A percentile compares a stretch with the other conserved stretches of the same genome.
Evolutionary conservation across 352 stramenopile species (phyloP).

Genomic region (Phytophthora tubulina): DNA sequence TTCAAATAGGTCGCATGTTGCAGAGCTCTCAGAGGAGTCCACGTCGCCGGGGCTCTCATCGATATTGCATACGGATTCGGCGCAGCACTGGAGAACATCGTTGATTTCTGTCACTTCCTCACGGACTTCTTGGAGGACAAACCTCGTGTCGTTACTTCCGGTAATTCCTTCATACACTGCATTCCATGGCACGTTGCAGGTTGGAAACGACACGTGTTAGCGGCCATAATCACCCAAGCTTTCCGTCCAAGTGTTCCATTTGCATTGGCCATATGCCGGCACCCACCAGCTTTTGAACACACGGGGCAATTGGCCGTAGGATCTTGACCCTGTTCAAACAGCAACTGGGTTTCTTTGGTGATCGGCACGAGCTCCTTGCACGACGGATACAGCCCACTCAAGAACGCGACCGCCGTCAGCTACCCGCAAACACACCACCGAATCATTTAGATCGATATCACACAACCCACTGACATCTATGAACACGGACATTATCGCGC

Average conservation of each 20-base stretch:
- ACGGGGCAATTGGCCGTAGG: conserved; percentile 72
- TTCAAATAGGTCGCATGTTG: conserved; percentile 66
- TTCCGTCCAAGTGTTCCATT: neutral
- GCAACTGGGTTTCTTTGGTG: conserved; percentile 60
- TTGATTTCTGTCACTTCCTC: conserved; percentile 69
- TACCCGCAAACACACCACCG: conserved; percentile 26
- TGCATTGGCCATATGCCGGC: neutral
- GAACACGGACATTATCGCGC: conserved; percentile 67
- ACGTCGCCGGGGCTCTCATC: conserved; percentile 5
- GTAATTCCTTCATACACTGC: conserved; percentile 78
- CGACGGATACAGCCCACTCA: conserved; percentile 58
- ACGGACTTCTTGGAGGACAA: conserved; percentile 65
- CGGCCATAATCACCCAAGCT: neutral
- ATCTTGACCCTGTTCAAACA: conserved; percentile 84
- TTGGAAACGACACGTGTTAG: neutral
- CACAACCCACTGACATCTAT: neutral
- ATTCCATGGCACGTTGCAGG: conserved; percentile 3
- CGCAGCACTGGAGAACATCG: conserved; percentile 72
- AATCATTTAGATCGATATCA: neutral
- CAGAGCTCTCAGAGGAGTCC: conserved; percentile 1
- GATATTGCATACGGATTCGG: conserved; percentile 51
- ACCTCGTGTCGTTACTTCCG: conserved; percentile 65
- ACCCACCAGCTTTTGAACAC: conserved; percentile 65
- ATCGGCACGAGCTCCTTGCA: conserved; percentile 69
- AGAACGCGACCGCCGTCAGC: conserved; percentile 74